Conservation (phyloP, 1,284 basidiomycete genomes). For the Pseudozyma flocculosa region DNA sequence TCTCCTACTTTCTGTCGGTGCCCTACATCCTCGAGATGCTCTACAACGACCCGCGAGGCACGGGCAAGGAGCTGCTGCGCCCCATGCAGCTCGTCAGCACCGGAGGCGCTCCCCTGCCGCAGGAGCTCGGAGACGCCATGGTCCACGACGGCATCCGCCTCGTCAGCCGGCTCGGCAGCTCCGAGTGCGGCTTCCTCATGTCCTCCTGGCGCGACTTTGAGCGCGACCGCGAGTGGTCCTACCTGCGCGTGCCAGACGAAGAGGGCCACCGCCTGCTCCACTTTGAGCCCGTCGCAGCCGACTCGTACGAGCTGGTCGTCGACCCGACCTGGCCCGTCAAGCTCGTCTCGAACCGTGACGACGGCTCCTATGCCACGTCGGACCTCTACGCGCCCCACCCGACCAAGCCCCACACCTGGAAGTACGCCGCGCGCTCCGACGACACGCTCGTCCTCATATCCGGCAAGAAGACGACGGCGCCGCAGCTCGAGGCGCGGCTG, state of each 20-base stretch:
- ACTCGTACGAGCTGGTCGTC: constrained; percentile 36
- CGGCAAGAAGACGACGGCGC: constrained; percentile 36
- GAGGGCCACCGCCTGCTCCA: constrained; percentile 19
- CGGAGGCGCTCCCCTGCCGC: constrained; percentile 60
- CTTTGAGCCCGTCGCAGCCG: constrained; percentile 15
- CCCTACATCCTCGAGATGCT: constrained; percentile 64
- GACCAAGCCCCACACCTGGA: constrained; percentile 13
- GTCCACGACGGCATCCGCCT: constrained; percentile 64
- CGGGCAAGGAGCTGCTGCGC: constrained; percentile 62
- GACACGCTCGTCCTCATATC: constrained; percentile 42
- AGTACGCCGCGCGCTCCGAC: constrained; percentile 33
- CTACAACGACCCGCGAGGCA: constrained; percentile 60
- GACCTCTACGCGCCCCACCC: constrained; percentile 32
- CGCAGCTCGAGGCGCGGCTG: constrained; percentile 25
- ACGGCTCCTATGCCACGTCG: constrained; percentile 34
- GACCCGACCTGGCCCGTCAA: constrained; percentile 38
- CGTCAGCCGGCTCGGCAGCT: constrained; percentile 65
- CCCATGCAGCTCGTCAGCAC: constrained; percentile 64
- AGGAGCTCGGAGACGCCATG: constrained; percentile 66
- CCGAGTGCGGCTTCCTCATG: constrained; percentile 61
- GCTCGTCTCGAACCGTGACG: constrained; percentile 32
- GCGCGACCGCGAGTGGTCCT: constrained; percentile 67
- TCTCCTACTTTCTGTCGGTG: constrained; percentile 58
- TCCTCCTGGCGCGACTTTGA: constrained; percentile 64
- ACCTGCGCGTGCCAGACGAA: constrained; percentile 61